These are phyloP conservation scores for Lentithecium fluviatile DNA, from an alignment of 495 filamentous ascomycete genomes.

Conservation along the genomic window DNA sequence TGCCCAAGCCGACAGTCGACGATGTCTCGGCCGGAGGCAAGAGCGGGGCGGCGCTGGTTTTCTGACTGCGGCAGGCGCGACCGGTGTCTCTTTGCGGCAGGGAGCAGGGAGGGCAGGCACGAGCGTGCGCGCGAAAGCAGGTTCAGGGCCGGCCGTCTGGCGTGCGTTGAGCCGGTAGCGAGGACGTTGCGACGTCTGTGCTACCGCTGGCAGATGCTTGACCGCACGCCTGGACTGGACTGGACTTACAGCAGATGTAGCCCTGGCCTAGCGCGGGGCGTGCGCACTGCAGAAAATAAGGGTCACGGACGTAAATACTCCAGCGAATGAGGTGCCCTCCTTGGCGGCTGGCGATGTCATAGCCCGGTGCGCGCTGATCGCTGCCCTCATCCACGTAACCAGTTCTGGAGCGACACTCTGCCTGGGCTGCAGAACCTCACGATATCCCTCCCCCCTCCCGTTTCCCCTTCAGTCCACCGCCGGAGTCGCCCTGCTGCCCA, in stretches of 20 bases:
- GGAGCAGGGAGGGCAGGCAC: not conserved
- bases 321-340: not conserved
- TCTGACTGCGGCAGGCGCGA: not conserved
- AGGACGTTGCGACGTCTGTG: not conserved
- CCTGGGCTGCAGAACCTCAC: not conserved
- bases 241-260: too few relatives aligned
- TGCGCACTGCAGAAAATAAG: not conserved
- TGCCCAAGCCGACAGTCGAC: not conserved
- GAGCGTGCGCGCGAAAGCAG: not conserved
- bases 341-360: constrained; percentile 16
- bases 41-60: not conserved
- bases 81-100: not conserved
- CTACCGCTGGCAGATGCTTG: too few relatives aligned
- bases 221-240: too few relatives aligned
- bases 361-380: constrained; percentile 12
- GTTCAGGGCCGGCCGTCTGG: not conserved
- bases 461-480: not conserved
- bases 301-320: not conserved
- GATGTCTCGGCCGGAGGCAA: not conserved
- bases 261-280: too few relatives aligned
- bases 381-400: not conserved
- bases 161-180: not conserved
- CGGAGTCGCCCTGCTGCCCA: not conserved
- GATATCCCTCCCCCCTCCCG: not conserved
- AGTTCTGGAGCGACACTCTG: not conserved